Percentiles rank a stretch among this genome's conserved stretches.
Evolutionary conservation across 1,139 yeast genomes (phyloP).

Genomic region (Nadsonia starkeyi-henricii): DNA sequence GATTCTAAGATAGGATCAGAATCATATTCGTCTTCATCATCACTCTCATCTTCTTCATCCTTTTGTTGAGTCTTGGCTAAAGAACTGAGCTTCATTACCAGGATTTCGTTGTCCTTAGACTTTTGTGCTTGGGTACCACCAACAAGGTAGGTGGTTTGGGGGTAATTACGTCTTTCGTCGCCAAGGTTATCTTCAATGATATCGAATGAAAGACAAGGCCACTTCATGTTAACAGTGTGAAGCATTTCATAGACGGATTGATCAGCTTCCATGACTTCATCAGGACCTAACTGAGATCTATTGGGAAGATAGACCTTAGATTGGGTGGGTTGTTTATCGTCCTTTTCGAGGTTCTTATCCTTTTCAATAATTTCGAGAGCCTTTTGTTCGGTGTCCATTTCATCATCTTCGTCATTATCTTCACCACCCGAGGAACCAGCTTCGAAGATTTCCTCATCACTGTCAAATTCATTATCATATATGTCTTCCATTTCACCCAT

Average conservation of each 20-base stretch:
- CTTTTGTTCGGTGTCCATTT: conserved; percentile 22
- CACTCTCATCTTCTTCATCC: conserved; percentile 61
- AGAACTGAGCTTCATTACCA: conserved; percentile 71
- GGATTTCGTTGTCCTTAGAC: conserved; percentile 75
- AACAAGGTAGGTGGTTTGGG: conserved; percentile 72
- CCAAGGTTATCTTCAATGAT: conserved; percentile 79
- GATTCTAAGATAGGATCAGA: conserved; percentile 82
- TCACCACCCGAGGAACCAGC: conserved; percentile 44
- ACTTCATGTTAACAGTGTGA: conserved; percentile 84
- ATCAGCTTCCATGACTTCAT: conserved; percentile 93
- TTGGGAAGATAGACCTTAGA: conserved; percentile 63
- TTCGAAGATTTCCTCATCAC: conserved; percentile 43
- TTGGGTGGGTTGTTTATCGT: conserved; percentile 13
- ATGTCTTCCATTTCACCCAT: conserved; percentile 83
- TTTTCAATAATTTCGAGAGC: conserved; percentile 26
- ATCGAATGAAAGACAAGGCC: conserved; percentile 95
- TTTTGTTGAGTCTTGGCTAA: conserved; percentile 73
- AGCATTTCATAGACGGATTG: conserved; percentile 93
- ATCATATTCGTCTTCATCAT: conserved; percentile 59
- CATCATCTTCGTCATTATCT: conserved; percentile 36
- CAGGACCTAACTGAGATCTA: conserved; percentile 76
- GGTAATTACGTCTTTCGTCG: conserved; percentile 74
- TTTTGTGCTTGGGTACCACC: conserved; percentile 92
- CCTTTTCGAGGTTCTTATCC: conserved; percentile 29
- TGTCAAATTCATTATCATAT: conserved; percentile 87